Evolutionary conservation across 257 asterid species (phyloP), one percentile per base, ranked within the genome.

Genomic region (Apocynum venetum): DNA sequence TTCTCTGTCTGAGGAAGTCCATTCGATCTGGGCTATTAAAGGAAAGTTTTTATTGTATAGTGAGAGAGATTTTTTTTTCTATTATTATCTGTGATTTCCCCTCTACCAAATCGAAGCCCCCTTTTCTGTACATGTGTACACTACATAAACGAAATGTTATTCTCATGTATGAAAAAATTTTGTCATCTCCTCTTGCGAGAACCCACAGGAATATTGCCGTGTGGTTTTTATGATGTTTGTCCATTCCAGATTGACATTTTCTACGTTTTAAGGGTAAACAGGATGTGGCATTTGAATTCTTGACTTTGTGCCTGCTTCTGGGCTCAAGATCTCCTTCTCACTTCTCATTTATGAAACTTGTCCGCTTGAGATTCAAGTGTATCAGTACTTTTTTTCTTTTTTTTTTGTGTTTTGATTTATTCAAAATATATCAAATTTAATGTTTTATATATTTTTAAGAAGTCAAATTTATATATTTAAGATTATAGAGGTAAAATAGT

Each of bases 101-200:
- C 40, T 25, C 31, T 14, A 11, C 4, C 41, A 6, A 41, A 3
- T 7, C 31, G 47, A 40, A 14, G 60, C 44, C 40, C 53, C 55
- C 8, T 9, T 47, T 71, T 75, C 20, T 68, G 73, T 68, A 68
- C 35, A 68, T 68, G 13, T 68, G 73, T 43, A 68, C 73, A 68
- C 73, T 68, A 68, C 53, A 17, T 43, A 38, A 5, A 35, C 1
- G 46, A 63, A 13, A 63, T 63, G 35, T 19, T 11, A 63, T 13
- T 14, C 44, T 12, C 19, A 10, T 31, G 69, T 63, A 35, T 36
- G 4, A 63, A 36, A 25, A n/a, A 53, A 14, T 53, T 52, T 52
- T 53, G 5, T 53, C 20, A 53, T 53, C 0, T 14, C 7, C 59
- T 14, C n/a, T 53, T 53, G 59, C 15, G 8, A 4, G 15, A 53